phyloP scores from a whole-genome alignment of 2,329 filamentous ascomycete species.

The Aureobasidium pullulans region DNA sequence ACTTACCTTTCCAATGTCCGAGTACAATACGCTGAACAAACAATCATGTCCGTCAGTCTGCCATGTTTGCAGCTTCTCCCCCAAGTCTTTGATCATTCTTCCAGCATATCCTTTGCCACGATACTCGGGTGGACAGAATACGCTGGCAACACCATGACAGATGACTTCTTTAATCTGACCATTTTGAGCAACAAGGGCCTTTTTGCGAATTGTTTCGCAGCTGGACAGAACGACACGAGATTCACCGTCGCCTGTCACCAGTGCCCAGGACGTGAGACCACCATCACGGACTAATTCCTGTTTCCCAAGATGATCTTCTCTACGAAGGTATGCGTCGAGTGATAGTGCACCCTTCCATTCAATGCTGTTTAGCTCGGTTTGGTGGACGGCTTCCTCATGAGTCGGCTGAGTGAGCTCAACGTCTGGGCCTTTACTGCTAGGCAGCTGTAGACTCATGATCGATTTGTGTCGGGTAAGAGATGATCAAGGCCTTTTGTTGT shows the following conservation, averaged over 20 bases:
- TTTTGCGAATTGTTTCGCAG: conserved; percentile 50
- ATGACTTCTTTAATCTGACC: conserved; percentile 49
- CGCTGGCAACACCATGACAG: conserved; percentile 69
- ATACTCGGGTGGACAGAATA: conserved; percentile 62
- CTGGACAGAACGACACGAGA: conserved; percentile 43
- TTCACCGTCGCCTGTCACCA: conserved; percentile 40
- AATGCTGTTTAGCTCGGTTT: conserved; percentile 46
- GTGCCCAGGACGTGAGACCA: conserved; percentile 52
- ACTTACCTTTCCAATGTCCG: conserved; percentile 65
- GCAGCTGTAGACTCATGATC: background rate
- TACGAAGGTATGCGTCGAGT: conserved; percentile 48
- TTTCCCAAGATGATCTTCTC: conserved; percentile 46
- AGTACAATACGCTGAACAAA: conserved; percentile 74
- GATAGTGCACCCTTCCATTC: conserved; percentile 53
- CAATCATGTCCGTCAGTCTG: conserved; percentile 40
- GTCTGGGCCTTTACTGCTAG: conserved; percentile 26
- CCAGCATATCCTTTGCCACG: conserved; percentile 69
- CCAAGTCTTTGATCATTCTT: conserved; percentile 65
- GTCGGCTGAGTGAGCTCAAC: conserved; percentile 50
- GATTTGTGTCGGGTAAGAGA: background rate
- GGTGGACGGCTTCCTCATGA: conserved; percentile 44
- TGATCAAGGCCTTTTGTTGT: background rate
- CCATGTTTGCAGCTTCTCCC: conserved; percentile 45
- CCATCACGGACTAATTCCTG: conserved; percentile 48
- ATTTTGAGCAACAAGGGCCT: conserved; percentile 36